These are phyloP conservation scores for Neoscytalidium dimidiatum DNA, from an alignment of 2,329 filamentous ascomycete genomes.

Conservation along the genomic window DNA sequence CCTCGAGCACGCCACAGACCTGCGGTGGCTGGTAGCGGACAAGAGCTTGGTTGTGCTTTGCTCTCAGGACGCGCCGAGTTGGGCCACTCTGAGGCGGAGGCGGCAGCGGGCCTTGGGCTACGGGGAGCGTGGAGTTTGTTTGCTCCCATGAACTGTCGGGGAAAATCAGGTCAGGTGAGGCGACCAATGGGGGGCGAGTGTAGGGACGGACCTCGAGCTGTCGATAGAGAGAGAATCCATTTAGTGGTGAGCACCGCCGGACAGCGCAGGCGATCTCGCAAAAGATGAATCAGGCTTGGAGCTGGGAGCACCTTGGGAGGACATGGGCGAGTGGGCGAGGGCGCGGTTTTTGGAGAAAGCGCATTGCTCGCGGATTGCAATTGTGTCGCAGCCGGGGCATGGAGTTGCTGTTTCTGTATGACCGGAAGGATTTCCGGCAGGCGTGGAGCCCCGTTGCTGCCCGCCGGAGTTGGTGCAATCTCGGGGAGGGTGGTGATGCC, in stretches of 20 bases:
- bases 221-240: constrained; percentile 6
- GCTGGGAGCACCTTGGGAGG: not conserved
- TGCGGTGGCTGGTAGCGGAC: constrained; percentile 11
- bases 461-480: not conserved
- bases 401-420: not conserved
- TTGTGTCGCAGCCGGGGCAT: not conserved
- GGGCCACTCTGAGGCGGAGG: not conserved
- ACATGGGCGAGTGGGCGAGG: not conserved
- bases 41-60: not conserved
- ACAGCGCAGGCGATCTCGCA: not conserved
- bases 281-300: not conserved
- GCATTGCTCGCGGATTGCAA: not conserved
- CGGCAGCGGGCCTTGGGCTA: constrained; percentile 7
- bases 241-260: not conserved
- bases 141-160: constrained; percentile 1
- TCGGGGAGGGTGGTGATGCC: not conserved
- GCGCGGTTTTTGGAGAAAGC: not conserved
- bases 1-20: constrained; percentile 4
- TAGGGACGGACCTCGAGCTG: constrained; percentile 1
- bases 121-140: not conserved
- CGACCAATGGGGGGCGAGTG: not conserved
- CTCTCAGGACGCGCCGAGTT: not conserved
- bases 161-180: constrained; percentile 5
- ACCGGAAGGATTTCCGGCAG: not conserved
- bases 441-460: not conserved